A percentile compares a stretch with the other conserved stretches of the same genome.
phyloP scores from a whole-genome alignment of 106 monocot species.

The Allium fistulosum region DNA sequence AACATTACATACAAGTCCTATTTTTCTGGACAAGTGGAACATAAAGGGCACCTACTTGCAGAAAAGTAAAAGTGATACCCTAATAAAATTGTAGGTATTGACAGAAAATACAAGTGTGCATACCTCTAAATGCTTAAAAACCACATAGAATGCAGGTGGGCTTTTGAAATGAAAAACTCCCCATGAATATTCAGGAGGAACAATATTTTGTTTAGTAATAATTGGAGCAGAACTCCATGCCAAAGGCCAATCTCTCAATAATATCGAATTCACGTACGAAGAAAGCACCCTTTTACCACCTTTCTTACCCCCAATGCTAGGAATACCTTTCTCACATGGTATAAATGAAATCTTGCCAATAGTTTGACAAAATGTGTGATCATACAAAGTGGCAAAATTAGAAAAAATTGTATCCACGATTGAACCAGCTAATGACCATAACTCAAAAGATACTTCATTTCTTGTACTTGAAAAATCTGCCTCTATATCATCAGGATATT shows the following conservation, averaged over 20 bases:
- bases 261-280: conserved; percentile 70
- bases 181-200: conserved; percentile 98
- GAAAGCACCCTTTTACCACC: conserved; percentile 75
- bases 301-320: conserved; percentile 86
- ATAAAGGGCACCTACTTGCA: no score
- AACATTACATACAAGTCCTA: no score
- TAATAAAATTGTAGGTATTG: no score
- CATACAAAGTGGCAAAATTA: conserved; percentile 72
- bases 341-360: conserved; percentile 76
- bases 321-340: conserved; percentile 93
- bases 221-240: conserved; percentile 96
- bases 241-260: conserved; percentile 91
- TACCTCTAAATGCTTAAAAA: conserved; percentile 93
- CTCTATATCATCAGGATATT: conserved; percentile 45
- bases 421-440: conserved; percentile 74
- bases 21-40: no score
- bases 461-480: conserved; percentile 29
- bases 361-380: conserved; percentile 69
- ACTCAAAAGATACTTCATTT: conserved; percentile 54
- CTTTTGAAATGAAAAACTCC: conserved; percentile 81
- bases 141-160: conserved; percentile 79
- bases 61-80: no score
- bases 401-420: conserved; percentile 62
- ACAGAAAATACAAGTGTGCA: no score
- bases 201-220: conserved; percentile 43